phyloP scores from a whole-genome alignment of 2,329 filamentous ascomycete genomes.

The Atkinsonella hypoxylon region DNA sequence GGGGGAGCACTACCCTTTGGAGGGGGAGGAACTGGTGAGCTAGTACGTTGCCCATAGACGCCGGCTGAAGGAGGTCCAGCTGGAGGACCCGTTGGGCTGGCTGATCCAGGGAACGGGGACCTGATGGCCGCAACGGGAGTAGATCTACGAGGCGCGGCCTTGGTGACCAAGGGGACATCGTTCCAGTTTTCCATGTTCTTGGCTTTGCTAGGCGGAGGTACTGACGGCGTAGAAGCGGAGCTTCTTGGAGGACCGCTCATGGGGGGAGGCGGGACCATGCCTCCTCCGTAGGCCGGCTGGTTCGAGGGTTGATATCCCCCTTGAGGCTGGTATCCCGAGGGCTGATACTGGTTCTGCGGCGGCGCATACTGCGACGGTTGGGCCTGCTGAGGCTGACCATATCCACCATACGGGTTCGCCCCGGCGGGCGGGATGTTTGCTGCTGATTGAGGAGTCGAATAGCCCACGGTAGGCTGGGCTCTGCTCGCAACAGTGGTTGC shows the following conservation, averaged over 20 bases:
- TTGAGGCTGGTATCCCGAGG: slow-evolving; percentile 9
- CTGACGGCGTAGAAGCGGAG: slow-evolving; percentile 50
- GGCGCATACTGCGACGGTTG: slow-evolving; percentile 25
- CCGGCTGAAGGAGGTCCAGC: slow-evolving; percentile 22
- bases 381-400: slow-evolving; percentile 11
- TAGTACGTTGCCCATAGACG: slow-evolving; percentile 49
- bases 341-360: slow-evolving; percentile 25
- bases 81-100: slow-evolving; percentile 31
- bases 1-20: slow-evolving; percentile 57
- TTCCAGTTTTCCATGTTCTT: slow-evolving; percentile 82
- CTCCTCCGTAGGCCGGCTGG: slow-evolving; percentile 26
- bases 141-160: slow-evolving; percentile 57
- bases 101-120: slow-evolving; percentile 65
- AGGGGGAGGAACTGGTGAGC: slow-evolving; percentile 71
- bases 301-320: slow-evolving; percentile 40
- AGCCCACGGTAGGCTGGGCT: slow-evolving; percentile 26
- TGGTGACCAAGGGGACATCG: slow-evolving; percentile 77
- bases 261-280: slow-evolving; percentile 18
- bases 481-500: slow-evolving; percentile 1
- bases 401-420: slow-evolving; percentile 17
- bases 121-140: slow-evolving; percentile 63
- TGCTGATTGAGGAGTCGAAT: slow-evolving; percentile 35
- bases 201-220: slow-evolving; percentile 55
- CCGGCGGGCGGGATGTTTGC: slow-evolving; percentile 11
- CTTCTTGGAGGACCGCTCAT: slow-evolving; percentile 33